Conservation (phyloP, 2,329 filamentous ascomycete genomes). For the Ophiostoma himal-ulmi region DNA sequence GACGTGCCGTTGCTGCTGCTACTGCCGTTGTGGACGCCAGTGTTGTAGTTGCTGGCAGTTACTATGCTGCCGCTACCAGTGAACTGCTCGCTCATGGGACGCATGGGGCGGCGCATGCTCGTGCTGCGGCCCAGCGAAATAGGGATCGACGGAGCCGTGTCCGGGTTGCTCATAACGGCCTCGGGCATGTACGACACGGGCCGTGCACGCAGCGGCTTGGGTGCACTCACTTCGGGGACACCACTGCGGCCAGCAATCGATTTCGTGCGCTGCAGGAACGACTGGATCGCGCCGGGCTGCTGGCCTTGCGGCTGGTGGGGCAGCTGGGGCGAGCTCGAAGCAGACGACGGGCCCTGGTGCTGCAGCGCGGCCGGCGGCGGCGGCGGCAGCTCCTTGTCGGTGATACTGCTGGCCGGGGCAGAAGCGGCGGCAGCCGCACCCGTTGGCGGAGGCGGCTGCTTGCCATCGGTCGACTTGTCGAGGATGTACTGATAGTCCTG, state of each 20-base stretch:
- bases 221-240: conserved; percentile 16
- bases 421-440: conserved; percentile 47
- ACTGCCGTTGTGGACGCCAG: not conserved
- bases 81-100: conserved; percentile 60
- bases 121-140: conserved; percentile 53
- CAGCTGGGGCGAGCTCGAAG: conserved; percentile 18
- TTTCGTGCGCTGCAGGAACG: conserved; percentile 57
- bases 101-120: conserved; percentile 45
- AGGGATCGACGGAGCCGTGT: conserved; percentile 70
- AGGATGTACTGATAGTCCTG: conserved; percentile 93
- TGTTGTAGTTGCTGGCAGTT: not conserved
- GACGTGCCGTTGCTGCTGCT: conserved; percentile 18
- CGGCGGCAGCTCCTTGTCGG: conserved; percentile 79
- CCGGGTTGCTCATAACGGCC: conserved; percentile 52
- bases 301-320: conserved; percentile 52
- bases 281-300: conserved; percentile 49
- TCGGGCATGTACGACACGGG: conserved; percentile 54
- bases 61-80: conserved; percentile 33
- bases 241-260: conserved; percentile 48
- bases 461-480: conserved; percentile 66
- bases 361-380: conserved; percentile 48
- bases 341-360: conserved; percentile 36
- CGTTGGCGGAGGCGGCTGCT: conserved; percentile 44
- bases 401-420: conserved; percentile 38
- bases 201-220: conserved; percentile 39